Conservation (phyloP, 2,329 filamentous ascomycete genomes). For the Sphaerulina populicola region DNA sequence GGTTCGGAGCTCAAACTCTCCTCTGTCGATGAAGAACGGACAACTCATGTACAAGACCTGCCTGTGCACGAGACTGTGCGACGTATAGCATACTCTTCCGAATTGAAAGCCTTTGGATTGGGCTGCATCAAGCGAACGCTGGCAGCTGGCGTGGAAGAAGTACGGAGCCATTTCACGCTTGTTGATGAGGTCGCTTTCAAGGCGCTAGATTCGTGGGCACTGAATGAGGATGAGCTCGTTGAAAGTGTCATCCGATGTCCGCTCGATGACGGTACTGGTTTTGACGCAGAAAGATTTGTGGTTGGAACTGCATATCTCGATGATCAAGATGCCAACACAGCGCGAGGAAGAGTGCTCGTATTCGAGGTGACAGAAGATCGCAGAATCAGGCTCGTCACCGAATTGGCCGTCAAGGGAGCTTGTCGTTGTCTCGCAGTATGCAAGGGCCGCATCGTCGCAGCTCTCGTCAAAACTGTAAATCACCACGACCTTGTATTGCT, state of each 20-base stretch:
- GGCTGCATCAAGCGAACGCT: constrained; percentile 75
- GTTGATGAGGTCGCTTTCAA: constrained; percentile 87
- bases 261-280: constrained; percentile 52
- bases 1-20: constrained; percentile 63
- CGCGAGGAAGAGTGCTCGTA: constrained; percentile 71
- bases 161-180: constrained; percentile 74
- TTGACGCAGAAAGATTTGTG: constrained; percentile 68
- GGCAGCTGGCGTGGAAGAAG: constrained; percentile 60
- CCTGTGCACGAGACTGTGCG: constrained; percentile 74
- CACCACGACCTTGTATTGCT: constrained; percentile 37
- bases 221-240: constrained; percentile 65
- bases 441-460: constrained; percentile 70
- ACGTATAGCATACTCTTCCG: constrained; percentile 74
- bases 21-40: constrained; percentile 70
- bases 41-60: constrained; percentile 78
- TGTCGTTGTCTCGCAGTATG: constrained; percentile 72
- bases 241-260: constrained; percentile 75
- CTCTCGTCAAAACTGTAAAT: constrained; percentile 65
- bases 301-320: constrained; percentile 79
- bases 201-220: constrained; percentile 60
- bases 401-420: constrained; percentile 64
- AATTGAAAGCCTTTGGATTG: constrained; percentile 72
- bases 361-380: constrained; percentile 72
- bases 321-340: constrained; percentile 43
- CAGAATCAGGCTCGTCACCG: constrained; percentile 62